Conservation (phyloP, 768 basidiomycete genomes). For the Rhodotorula taiwanensis region DNA sequence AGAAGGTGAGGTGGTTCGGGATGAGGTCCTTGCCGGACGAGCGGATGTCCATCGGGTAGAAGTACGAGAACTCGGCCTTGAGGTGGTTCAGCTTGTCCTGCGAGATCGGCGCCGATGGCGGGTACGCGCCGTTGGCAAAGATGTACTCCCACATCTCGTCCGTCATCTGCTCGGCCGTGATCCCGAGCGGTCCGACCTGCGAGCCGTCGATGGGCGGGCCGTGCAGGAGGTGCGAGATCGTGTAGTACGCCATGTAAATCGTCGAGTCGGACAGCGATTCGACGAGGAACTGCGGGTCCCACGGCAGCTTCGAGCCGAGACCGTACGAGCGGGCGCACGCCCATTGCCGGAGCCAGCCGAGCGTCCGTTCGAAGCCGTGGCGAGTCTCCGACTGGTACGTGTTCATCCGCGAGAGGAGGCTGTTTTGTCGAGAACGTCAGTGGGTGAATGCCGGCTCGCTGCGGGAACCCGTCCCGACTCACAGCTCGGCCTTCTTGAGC, state of each 20-base stretch:
- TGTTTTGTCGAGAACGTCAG: slow-evolving; percentile 42
- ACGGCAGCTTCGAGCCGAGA: slow-evolving; percentile 87
- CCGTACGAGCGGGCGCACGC: slow-evolving; percentile 98
- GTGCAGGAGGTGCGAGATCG: slow-evolving; percentile 82
- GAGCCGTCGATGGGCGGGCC: slow-evolving; percentile 69
- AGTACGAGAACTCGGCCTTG: slow-evolving; percentile 88
- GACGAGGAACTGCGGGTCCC: slow-evolving; percentile 93
- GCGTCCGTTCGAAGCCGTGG: slow-evolving; percentile 79
- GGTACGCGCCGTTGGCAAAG: slow-evolving; percentile 57
- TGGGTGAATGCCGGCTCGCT: not conserved
- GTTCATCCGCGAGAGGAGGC: slow-evolving; percentile 76
- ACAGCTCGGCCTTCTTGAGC: slow-evolving; percentile 79
- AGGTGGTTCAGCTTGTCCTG: slow-evolving; percentile 73
- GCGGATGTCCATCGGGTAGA: slow-evolving; percentile 96
- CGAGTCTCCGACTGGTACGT: slow-evolving; percentile 86
- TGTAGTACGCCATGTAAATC: slow-evolving; percentile 98
- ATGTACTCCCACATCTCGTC: slow-evolving; percentile 98
- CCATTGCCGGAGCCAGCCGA: slow-evolving; percentile 97
- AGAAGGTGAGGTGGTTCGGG: slow-evolving; percentile 90
- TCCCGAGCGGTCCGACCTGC: slow-evolving; percentile 70
- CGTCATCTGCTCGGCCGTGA: slow-evolving; percentile 86
- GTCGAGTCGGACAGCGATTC: slow-evolving; percentile 96
- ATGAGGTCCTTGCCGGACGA: slow-evolving; percentile 97
- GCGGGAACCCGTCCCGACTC: slow-evolving; percentile 40
- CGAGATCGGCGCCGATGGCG: slow-evolving; percentile 55